These are phyloP conservation scores for Colletotrichum sojae DNA, from an alignment of 2,329 filamentous ascomycete species.

Conservation along the genomic window DNA sequence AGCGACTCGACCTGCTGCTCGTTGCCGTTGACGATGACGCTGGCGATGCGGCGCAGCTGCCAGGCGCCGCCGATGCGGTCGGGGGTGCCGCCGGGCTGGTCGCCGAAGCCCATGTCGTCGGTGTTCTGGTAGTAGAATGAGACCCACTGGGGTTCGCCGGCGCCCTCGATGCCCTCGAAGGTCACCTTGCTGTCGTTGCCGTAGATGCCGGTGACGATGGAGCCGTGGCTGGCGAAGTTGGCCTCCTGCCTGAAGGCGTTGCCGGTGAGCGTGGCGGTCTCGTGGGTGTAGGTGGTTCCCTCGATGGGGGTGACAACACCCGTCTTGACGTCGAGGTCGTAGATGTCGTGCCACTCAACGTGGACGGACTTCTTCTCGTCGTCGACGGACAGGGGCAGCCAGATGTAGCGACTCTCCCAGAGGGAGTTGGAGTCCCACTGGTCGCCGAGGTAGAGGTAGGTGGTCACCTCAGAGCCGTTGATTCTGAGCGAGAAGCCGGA, in stretches of 20 bases:
- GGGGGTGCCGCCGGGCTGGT: constrained; percentile 67
- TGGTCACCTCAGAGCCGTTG: constrained; percentile 63
- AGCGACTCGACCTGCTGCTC: constrained; percentile 60
- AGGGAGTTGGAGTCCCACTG: constrained; percentile 66
- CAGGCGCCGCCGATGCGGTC: constrained; percentile 73
- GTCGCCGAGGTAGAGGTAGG: constrained; percentile 64
- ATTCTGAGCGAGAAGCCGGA: constrained; percentile 65
- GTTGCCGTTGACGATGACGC: constrained; percentile 70
- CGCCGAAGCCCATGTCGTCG: constrained; percentile 73
- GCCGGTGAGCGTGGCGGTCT: constrained; percentile 58
- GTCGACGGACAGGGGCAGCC: constrained; percentile 67
- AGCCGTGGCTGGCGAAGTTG: constrained; percentile 60
- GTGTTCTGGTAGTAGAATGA: constrained; percentile 72
- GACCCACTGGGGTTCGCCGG: constrained; percentile 66
- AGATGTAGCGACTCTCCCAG: constrained; percentile 70
- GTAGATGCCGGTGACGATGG: constrained; percentile 65
- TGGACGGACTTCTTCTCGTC: constrained; percentile 63
- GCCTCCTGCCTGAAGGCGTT: constrained; percentile 66
- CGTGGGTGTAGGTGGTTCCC: constrained; percentile 62
- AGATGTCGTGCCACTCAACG: constrained; percentile 67
- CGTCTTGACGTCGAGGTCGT: constrained; percentile 66
- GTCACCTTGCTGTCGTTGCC: constrained; percentile 67
- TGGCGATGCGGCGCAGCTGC: constrained; percentile 72
- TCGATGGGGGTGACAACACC: constrained; percentile 62
- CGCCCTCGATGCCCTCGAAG: constrained; percentile 58